Evolutionary conservation across 2,329 filamentous ascomycete species (phyloP), one percentile per base, ranked within the genome.

Genomic region (Fusarium pseudograminearum): DNA sequence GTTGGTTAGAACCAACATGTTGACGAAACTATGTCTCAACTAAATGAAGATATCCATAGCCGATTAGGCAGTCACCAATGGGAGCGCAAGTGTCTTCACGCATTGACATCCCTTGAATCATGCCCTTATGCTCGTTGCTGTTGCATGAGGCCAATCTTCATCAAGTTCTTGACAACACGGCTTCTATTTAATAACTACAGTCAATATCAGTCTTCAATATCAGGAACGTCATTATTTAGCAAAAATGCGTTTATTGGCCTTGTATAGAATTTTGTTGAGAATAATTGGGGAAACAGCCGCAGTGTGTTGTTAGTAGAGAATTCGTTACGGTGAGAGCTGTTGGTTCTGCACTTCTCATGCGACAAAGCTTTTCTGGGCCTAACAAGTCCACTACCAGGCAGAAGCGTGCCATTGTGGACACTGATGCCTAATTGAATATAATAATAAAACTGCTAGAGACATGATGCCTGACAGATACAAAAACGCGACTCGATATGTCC

Each of bases 21-120:
- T 16, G 10, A 22, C 4, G 5, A 16, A 1, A 2, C n/a, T 11
- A 40, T 22, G 38, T 40, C n/a, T 40, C n/a, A 20, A n/a, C 38
- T 40, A 14, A 5, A 22, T 14, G 10, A 4, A 20, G 11, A 20
- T 15, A 14, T 22, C 38, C 38, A 22, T 22, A 40, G 11, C 0
- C 3, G 20, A 2, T 40, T n/a, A 38, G 12, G 7, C n/a, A 8
- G 11, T 4, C 2, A 0, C 38, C n/a, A 40, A 40, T 40, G 5
- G 1, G n/a, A 40, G n/a, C 0, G 12, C 12, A 38, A 11, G n/a
- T 1, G 8, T 7, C 6, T 40, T 20, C 1, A 14, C 11, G 38
- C n/a, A 40, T 40, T 40, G 38, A 22, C 12, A 15, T 6, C 14
- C 2, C 3, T 18, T 40, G 6, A 40, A 40, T 40, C n/a, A 40